phyloP scores from a whole-genome alignment of 2,329 filamentous ascomycete species.

The Teratosphaeriaceae sp. region DNA sequence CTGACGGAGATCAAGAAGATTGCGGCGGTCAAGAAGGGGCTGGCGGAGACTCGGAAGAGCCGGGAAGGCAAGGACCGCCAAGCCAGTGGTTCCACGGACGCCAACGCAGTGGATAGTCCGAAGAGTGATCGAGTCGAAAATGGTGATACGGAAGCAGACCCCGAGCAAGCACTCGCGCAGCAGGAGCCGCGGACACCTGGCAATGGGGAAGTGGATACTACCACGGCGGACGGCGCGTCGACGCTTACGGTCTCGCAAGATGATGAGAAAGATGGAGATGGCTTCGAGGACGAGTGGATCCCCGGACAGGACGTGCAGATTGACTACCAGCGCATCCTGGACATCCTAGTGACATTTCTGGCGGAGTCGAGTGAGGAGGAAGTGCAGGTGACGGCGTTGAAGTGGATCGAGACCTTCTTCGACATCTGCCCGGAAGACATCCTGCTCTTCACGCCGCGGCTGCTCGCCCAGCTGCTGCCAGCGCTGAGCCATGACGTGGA shows the following conservation, averaged over 20 bases:
- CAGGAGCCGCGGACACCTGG: slow-evolving; percentile 2
- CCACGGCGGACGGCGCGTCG: slow-evolving; percentile 33
- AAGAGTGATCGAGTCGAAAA: slow-evolving; percentile 6
- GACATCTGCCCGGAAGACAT: slow-evolving; percentile 98
- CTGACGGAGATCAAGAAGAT: slow-evolving; percentile 92
- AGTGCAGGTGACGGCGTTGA: slow-evolving; percentile 79
- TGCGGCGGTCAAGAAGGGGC: slow-evolving; percentile 82
- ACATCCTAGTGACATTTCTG: slow-evolving; percentile 84
- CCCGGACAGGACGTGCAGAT: slow-evolving; percentile 95
- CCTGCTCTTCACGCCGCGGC: slow-evolving; percentile 84
- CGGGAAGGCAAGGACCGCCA: slow-evolving; percentile 40
- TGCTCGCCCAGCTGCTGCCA: slow-evolving; percentile 85
- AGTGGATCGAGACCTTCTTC: slow-evolving; percentile 95
- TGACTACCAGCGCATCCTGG: slow-evolving; percentile 83
- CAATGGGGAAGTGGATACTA: neutral
- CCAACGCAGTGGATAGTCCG: slow-evolving; percentile 9
- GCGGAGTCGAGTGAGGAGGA: slow-evolving; percentile 83
- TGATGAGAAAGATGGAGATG: slow-evolving; percentile 42
- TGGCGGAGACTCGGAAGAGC: slow-evolving; percentile 74
- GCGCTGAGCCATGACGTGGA: slow-evolving; percentile 91
- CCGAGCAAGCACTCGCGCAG: neutral
- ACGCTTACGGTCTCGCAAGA: slow-evolving; percentile 32
- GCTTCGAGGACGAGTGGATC: slow-evolving; percentile 87
- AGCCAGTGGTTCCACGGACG: slow-evolving; percentile 18
- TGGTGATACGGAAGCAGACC: slow-evolving; percentile 3